These are phyloP conservation scores for Lotus japonicus DNA, from an alignment of 306 rosid species.

Conservation along the genomic window DNA sequence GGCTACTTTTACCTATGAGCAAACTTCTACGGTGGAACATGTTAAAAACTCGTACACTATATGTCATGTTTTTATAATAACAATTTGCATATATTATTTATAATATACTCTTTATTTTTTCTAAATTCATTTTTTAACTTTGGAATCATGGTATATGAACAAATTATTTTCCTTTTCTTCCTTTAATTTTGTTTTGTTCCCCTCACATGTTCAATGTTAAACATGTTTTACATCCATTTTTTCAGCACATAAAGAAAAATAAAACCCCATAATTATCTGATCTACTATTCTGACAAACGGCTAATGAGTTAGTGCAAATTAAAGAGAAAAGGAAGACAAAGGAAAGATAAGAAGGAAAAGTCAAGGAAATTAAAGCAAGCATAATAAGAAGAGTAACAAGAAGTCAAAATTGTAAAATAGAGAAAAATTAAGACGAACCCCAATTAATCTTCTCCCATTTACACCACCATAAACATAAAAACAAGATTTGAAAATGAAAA, in stretches of 20 bases:
- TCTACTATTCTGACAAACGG: background rate
- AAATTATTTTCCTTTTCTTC: too few species aligned
- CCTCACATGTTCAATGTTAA: background rate
- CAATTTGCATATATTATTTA: too few species aligned
- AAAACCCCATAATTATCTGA: background rate
- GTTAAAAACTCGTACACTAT: too few species aligned
- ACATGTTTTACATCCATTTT: background rate
- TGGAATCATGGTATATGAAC: too few species aligned
- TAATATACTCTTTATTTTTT: too few species aligned
- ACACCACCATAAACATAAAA: constrained; percentile 35
- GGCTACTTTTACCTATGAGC: too few species aligned
- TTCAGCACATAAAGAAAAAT: background rate
- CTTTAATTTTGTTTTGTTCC: too few species aligned
- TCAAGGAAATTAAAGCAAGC: background rate
- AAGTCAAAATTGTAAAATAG: constrained; percentile 6
- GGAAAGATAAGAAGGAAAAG: background rate
- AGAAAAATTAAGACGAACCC: constrained; percentile 2
- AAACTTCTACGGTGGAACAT: too few species aligned
- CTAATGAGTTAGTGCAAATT: background rate
- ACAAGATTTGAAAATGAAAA: background rate
- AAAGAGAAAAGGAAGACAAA: background rate
- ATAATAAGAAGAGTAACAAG: background rate
- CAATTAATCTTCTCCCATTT: constrained; percentile 35
- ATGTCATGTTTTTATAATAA: too few species aligned
- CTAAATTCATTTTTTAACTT: too few species aligned